Base-by-base conservation (phyloP, 208 protist species). In the Spongospora subterranea region DNA sequence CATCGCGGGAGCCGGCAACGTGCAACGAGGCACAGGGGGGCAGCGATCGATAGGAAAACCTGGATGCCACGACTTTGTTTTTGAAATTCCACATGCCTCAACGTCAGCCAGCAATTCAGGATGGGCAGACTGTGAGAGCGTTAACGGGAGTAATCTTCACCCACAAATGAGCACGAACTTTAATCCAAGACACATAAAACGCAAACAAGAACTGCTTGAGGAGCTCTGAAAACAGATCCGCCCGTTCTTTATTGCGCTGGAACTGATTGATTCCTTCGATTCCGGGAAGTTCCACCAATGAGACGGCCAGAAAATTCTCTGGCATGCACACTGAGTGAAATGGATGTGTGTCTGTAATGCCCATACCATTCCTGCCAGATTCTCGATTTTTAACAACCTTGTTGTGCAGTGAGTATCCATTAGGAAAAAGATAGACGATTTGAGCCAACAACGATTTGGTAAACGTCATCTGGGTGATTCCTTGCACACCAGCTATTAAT, bases 371-470 rank as follows among this genome's bases (percentile, higher is more conserved):
- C 35, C 71, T 35, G n/a, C 71, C 71, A 40, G 71, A 45, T 45
- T 82, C 71, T 35, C 17, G n/a, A 43, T 82, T n/a, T 20, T 35
- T 6, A 43, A 35, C 17, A 6, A n/a, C 6, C 40, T 35, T 82
- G 40, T 45, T 82, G n/a, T 82, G 71, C 40, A 82, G 40, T 6
- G n/a, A 45, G n/a, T 45, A 82, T 13, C 71, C 71, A 20, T 82
- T n/a, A 43, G 71, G 71, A 43, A 82, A 82, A 6, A 82, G n/a
- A n/a, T 82, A 35, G 17, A 82, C 71, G n/a, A 82, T 82, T 35
- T 82, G 71, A 20, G 71, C 71, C 71, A 82, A 35, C 6, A 39
- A 45, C 71, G 71, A 82, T 35, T 43, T 35, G 6, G 71, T 82
- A n/a, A 82, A 82, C 13, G 71, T 82, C 35, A 20, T 35, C 71